phyloP scores from a whole-genome alignment of 139 green algal species.

The Chara braunii region DNA sequence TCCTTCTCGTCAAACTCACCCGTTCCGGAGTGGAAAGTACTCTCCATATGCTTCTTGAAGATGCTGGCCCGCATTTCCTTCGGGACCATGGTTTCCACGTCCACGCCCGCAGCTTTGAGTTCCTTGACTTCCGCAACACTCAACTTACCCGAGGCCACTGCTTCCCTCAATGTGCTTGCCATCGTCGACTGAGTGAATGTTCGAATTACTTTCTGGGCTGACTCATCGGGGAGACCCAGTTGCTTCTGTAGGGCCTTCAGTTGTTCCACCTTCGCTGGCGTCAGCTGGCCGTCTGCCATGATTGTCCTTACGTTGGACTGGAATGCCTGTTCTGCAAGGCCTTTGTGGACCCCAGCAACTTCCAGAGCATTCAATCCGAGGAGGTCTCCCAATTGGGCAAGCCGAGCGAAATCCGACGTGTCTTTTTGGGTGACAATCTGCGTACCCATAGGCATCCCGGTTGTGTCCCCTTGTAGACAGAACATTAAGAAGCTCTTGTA shows the following conservation, averaged over 20 bases:
- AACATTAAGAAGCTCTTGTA: slow-evolving; percentile 93
- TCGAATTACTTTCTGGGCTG: slow-evolving; percentile 73
- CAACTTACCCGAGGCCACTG: slow-evolving; percentile 54
- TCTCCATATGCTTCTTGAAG: slow-evolving; percentile 67
- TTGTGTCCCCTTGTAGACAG: slow-evolving; percentile 67
- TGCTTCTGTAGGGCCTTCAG: slow-evolving; percentile 72
- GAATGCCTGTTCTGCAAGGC: slow-evolving; percentile 79
- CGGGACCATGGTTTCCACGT: slow-evolving; percentile 53
- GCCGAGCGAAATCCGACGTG: slow-evolving; percentile 66
- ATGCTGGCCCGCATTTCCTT: slow-evolving; percentile 58
- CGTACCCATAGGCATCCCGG: slow-evolving; percentile 82
- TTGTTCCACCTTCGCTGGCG: slow-evolving; percentile 57
- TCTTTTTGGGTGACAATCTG: slow-evolving; percentile 62
- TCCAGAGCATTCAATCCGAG: slow-evolving; percentile 66
- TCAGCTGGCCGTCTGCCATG: slow-evolving; percentile 62
- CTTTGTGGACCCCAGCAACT: slow-evolving; percentile 55
- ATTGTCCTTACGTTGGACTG: slow-evolving; percentile 34
- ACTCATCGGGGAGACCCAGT: slow-evolving; percentile 74
- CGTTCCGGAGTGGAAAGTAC: slow-evolving; percentile 50
- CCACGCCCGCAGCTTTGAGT: slow-evolving; percentile 45
- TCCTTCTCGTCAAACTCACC: slow-evolving; percentile 62
- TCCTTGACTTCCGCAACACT: slow-evolving; percentile 42
- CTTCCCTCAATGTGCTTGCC: slow-evolving; percentile 26
- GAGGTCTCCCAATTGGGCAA: slow-evolving; percentile 74
- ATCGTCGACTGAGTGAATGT: slow-evolving; percentile 49